phyloP scores from a whole-genome alignment of 768 basidiomycete species.

The Xerocomus potaroensis region DNA sequence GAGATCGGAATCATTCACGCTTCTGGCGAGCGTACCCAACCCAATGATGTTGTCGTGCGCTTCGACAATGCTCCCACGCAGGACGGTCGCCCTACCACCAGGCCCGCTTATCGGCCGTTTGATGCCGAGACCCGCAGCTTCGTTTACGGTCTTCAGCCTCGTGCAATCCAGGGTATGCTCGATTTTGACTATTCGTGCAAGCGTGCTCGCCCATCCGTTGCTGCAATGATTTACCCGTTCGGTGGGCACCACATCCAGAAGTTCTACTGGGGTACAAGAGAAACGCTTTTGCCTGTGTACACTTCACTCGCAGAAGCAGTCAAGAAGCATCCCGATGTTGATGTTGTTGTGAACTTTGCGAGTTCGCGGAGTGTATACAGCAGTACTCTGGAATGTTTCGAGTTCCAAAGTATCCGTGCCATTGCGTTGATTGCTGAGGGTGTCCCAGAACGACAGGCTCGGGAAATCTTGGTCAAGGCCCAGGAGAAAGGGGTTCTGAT shows the following conservation, averaged over 20 bases:
- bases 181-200: constrained; percentile 99
- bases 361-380: constrained; percentile 91
- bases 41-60: constrained; percentile 85
- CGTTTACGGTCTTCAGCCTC: constrained; percentile 97
- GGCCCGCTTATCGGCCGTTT: constrained; percentile 88
- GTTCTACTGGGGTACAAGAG: constrained; percentile 99
- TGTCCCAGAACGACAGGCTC: constrained; percentile 96
- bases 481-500: constrained; percentile 84
- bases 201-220: constrained; percentile 83
- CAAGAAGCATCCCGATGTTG: constrained; percentile 92
- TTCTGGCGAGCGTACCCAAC: constrained; percentile 76
- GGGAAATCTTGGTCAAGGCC: constrained; percentile 91
- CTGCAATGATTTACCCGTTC: constrained; percentile 99
- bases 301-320: constrained; percentile 87
- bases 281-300: constrained; percentile 97
- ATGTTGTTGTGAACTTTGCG: constrained; percentile 98
- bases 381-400: constrained; percentile 88
- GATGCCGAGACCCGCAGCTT: constrained; percentile 92
- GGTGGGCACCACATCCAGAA: constrained; percentile 99
- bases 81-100: constrained; percentile 35
- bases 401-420: constrained; percentile 37
- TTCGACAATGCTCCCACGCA: constrained; percentile 51
- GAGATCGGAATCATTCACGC: constrained; percentile 71
- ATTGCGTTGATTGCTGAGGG: constrained; percentile 98
- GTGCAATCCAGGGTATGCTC: constrained; percentile 97